Conservation (phyloP, 257 asterid species). For the Nicotiana knightiana region DNA sequence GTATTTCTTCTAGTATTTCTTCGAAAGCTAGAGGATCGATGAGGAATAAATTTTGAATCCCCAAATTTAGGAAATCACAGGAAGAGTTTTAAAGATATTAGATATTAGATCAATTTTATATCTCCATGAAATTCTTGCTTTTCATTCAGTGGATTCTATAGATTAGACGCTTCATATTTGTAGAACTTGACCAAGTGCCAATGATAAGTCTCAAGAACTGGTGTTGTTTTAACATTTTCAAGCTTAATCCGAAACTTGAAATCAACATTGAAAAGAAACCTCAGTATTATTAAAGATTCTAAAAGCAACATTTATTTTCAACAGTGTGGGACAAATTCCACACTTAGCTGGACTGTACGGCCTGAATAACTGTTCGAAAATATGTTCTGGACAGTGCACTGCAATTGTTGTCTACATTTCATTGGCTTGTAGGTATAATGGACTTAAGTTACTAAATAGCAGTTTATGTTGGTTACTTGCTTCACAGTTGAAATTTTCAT, state of each 20-base stretch:
- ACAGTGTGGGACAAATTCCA: neutral
- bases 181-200: neutral
- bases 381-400: neutral
- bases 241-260: neutral
- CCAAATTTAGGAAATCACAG: too few species aligned
- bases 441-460: neutral
- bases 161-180: too few species aligned
- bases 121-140: neutral
- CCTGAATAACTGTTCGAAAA: neutral
- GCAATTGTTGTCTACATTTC: neutral
- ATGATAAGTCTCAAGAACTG: too few species aligned
- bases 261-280: neutral
- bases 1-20: too few species aligned
- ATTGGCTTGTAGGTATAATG: neutral
- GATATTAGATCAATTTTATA: too few species aligned
- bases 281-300: neutral
- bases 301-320: neutral
- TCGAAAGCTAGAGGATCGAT: too few species aligned
- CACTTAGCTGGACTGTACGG: neutral
- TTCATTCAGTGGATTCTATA: too few species aligned
- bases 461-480: neutral
- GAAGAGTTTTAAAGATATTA: too few species aligned
- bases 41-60: too few species aligned
- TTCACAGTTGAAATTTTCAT: neutral
- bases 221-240: neutral